phyloP scores from a whole-genome alignment of 1,284 basidiomycete genomes.

The Stereum hirsutum region DNA sequence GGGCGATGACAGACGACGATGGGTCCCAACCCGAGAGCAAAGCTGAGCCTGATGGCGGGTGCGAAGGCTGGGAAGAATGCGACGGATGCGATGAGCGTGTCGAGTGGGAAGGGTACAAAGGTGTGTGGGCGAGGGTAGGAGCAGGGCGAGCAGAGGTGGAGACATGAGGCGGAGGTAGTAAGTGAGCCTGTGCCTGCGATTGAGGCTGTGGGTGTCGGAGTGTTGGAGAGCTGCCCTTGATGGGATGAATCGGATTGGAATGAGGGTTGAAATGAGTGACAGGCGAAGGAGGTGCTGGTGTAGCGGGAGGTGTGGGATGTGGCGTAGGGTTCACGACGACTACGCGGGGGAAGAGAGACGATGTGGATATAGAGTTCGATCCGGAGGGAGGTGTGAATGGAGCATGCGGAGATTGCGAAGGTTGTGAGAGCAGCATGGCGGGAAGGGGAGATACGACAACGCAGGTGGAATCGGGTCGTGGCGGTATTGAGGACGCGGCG shows the following conservation, averaged over 20 bases:
- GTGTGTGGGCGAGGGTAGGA: too few species aligned
- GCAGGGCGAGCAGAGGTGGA: too few species aligned
- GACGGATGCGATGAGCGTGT: too few species aligned
- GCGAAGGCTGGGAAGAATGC: too few species aligned
- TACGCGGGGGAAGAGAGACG: slow-evolving; percentile 29
- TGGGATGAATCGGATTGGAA: slow-evolving; percentile 4
- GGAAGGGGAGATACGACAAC: slow-evolving; percentile 19
- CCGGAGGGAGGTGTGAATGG: slow-evolving; percentile 15
- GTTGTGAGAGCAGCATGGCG: slow-evolving; percentile 21
- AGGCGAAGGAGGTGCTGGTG: slow-evolving; percentile 25
- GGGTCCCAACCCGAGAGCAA: too few species aligned
- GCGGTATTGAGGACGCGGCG: slow-evolving; percentile 2
- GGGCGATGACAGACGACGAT: neutral
- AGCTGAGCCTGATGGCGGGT: too few species aligned
- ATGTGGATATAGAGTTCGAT: too few species aligned
- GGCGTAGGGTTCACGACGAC: slow-evolving; percentile 47
- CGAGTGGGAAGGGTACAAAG: too few species aligned
- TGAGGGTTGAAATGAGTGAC: slow-evolving; percentile 11
- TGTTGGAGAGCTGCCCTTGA: slow-evolving; percentile 6
- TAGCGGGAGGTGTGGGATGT: slow-evolving; percentile 48
- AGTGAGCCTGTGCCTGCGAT: slow-evolving; percentile 11
- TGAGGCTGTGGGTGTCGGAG: slow-evolving; percentile 3
- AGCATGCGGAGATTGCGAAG: slow-evolving; percentile 20
- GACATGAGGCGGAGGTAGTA: slow-evolving; percentile 4
- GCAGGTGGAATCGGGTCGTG: slow-evolving; percentile 16